phyloP scores from a whole-genome alignment of 257 asterid genomes.

The Penstemon davidsonii region DNA sequence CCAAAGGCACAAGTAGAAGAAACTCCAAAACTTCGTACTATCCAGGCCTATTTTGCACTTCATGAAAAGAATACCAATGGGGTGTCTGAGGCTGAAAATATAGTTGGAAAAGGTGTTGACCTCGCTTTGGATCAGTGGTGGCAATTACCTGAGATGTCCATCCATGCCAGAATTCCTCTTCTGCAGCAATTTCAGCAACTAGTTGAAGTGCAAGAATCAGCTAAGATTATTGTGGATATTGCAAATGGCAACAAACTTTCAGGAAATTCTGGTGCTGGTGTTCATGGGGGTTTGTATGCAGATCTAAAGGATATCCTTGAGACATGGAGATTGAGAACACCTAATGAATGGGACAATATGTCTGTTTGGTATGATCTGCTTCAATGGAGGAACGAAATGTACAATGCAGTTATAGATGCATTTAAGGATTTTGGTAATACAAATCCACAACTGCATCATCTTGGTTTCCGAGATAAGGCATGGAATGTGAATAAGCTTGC shows the following conservation, averaged over 20 bases:
- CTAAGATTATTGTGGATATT: constrained; percentile 84
- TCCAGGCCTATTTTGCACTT: constrained; percentile 96
- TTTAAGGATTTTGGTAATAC: constrained; percentile 83
- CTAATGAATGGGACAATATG: constrained; percentile 98
- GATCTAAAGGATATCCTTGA: constrained; percentile 98
- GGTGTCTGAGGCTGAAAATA: constrained; percentile 87
- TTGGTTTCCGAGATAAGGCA: constrained; percentile 99
- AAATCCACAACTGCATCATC: constrained; percentile 88
- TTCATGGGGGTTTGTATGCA: constrained; percentile 76
- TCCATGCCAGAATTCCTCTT: constrained; percentile 91
- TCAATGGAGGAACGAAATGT: constrained; percentile 99
- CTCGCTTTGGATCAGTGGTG: constrained; percentile 99
- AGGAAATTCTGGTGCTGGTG: constrained; percentile 84
- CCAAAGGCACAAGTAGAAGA: constrained; percentile 99
- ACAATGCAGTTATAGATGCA: constrained; percentile 92
- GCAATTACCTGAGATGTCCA: constrained; percentile 99
- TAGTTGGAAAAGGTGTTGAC: constrained; percentile 94
- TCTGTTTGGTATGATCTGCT: constrained; percentile 98
- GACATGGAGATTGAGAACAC: constrained; percentile 98
- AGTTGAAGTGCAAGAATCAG: constrained; percentile 98
- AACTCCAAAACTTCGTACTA: constrained; percentile 89
- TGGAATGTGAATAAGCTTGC: constrained; percentile 99
- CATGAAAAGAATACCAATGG: constrained; percentile 92
- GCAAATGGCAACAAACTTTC: constrained; percentile 83
- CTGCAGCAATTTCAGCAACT: constrained; percentile 98